phyloP scores from a whole-genome alignment of 345 rosid species.

The Populus davidiana region DNA sequence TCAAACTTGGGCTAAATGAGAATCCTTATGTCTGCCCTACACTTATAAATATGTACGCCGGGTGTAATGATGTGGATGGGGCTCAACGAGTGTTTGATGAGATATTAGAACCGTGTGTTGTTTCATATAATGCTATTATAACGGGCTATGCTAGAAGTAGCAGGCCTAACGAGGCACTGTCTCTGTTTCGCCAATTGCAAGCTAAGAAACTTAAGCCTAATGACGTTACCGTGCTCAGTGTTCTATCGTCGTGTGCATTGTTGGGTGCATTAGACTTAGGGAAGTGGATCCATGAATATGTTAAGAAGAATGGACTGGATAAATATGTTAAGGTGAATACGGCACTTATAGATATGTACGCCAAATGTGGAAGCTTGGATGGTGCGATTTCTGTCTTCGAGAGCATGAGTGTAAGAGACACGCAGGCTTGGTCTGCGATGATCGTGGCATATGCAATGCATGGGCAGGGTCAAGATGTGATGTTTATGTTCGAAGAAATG shows the following conservation, averaged over 20 bases:
- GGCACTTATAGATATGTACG: constrained; percentile 48
- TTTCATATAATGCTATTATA: constrained; percentile 43
- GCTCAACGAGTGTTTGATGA: constrained; percentile 18
- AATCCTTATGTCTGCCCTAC: constrained; percentile 39
- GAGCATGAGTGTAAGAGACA: constrained; percentile 33
- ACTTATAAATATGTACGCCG: constrained; percentile 20
- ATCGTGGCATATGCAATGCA: constrained; percentile 44
- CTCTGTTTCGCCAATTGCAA: constrained; percentile 37
- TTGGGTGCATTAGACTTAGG: constrained; percentile 35
- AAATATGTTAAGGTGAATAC: constrained; percentile 32
- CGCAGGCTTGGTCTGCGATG: constrained; percentile 44
- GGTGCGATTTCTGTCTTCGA: constrained; percentile 36
- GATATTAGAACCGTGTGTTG: constrained; percentile 25
- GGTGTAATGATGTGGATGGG: constrained; percentile 15
- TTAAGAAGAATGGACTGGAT: constrained; percentile 22
- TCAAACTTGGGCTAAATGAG: constrained; percentile 50
- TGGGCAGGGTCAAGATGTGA: constrained; percentile 35
- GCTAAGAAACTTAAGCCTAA: constrained; percentile 29
- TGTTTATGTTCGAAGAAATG: constrained; percentile 39
- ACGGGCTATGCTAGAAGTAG: constrained; percentile 23
- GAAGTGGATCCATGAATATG: constrained; percentile 33
- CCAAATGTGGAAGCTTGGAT: constrained; percentile 43
- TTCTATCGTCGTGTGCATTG: constrained; percentile 38
- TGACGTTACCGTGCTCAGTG: constrained; percentile 36
- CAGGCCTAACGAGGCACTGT: constrained; percentile 34